Percentiles rank a stretch among this genome's conserved stretches.
Evolutionary conservation across 1,284 basidiomycete genomes (phyloP).

Genomic region (Leccinum pachyderme): DNA sequence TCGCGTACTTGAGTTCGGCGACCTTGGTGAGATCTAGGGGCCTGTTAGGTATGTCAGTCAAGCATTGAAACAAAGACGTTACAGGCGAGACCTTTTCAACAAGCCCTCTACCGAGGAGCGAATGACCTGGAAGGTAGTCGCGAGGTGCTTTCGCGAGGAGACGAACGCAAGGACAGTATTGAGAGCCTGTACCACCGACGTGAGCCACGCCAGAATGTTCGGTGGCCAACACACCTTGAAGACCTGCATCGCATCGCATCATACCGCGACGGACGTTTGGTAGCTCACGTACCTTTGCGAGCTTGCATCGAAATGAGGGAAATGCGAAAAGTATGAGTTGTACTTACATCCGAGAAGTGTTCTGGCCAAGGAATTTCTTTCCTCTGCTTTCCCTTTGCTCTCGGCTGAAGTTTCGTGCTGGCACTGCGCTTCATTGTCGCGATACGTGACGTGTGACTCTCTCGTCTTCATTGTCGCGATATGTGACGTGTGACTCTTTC

Average conservation of each 20-base stretch:
- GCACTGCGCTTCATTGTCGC: conserved; percentile 27
- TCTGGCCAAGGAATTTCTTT: conserved; percentile 47
- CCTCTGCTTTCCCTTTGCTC: conserved; percentile 22
- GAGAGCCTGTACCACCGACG: conserved; percentile 55
- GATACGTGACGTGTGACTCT: not conserved
- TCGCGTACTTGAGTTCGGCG: conserved; percentile 80
- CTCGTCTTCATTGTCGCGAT: not conserved
- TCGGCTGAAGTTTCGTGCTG: conserved; percentile 7
- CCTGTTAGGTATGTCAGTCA: conserved; percentile 38
- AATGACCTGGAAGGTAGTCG: conserved; percentile 77
- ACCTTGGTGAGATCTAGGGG: conserved; percentile 78
- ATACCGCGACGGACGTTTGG: not conserved
- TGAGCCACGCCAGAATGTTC: not conserved
- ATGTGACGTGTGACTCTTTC: not conserved
- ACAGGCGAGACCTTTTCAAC: conserved; percentile 58
- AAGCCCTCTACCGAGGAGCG: conserved; percentile 77
- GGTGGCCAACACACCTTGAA: conserved; percentile 33
- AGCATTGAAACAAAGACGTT: not conserved
- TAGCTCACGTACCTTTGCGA: conserved; percentile 23
- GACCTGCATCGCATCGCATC: conserved; percentile 17
- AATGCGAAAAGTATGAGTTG: not conserved
- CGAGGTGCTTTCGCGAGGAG: conserved; percentile 79
- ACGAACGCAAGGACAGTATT: conserved; percentile 91
- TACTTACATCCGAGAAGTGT: conserved; percentile 55
- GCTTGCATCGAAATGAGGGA: conserved; percentile 19